Evolutionary conservation across 139 green algal genomes (phyloP).

Genomic region (Nannochloris sp.): DNA sequence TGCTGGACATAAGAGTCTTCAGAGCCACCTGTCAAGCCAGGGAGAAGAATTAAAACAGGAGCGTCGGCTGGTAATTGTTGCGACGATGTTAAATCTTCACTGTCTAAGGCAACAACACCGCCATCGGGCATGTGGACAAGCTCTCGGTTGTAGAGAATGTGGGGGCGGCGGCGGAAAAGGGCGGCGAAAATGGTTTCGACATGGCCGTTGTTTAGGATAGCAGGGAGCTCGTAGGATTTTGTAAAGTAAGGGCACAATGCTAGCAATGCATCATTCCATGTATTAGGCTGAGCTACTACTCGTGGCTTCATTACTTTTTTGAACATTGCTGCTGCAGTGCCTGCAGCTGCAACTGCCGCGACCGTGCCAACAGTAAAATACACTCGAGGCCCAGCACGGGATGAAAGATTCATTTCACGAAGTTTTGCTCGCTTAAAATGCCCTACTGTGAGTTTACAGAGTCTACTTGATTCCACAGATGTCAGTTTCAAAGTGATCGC

Average conservation of each 20-base stretch:
- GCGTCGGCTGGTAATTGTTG: constrained; percentile 42
- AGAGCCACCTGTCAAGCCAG: constrained; percentile 85
- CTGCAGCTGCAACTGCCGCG: not conserved
- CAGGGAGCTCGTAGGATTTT: constrained; percentile 15
- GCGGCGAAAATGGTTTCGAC: constrained; percentile 91
- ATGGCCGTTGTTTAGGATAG: constrained; percentile 37
- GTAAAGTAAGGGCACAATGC: constrained; percentile 20
- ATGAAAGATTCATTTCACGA: too few species aligned
- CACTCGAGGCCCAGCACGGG: not conserved
- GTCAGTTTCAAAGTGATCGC: too few species aligned
- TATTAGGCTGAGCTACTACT: constrained; percentile 4
- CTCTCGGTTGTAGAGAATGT: constrained; percentile 63
- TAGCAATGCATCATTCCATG: constrained; percentile 22
- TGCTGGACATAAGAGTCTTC: constrained; percentile 83
- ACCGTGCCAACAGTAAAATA: not conserved
- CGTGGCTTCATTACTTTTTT: constrained; percentile 4
- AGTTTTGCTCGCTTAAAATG: too few species aligned
- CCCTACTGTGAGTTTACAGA: too few species aligned
- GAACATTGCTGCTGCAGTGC: not conserved
- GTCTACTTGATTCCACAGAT: too few species aligned
- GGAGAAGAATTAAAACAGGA: constrained; percentile 79
- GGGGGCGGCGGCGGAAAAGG: constrained; percentile 45
- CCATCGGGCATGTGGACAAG: constrained; percentile 68
- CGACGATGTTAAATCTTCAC: constrained; percentile 36
- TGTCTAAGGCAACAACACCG: constrained; percentile 81